Percentiles rank a stretch among this genome's conserved stretches.
Evolutionary conservation across 805 yeast genomes (phyloP).

Genomic region (Nakazawaea anatomiae): DNA sequence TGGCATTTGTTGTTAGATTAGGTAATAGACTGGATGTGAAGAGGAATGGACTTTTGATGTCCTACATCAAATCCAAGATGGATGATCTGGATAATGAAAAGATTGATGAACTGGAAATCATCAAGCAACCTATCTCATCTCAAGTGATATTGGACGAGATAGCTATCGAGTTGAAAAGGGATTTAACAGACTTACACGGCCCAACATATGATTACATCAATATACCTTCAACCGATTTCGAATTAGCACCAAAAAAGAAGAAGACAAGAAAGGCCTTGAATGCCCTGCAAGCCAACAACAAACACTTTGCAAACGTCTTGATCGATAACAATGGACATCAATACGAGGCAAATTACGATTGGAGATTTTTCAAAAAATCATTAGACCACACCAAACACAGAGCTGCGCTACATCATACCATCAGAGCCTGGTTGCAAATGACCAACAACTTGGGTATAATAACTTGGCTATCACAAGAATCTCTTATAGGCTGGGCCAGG

Average conservation of each 20-base stretch:
- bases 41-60: constrained; percentile 26
- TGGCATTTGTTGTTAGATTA: constrained; percentile 31
- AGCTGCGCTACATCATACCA: constrained; percentile 40
- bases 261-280: constrained; percentile 22
- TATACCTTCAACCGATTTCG: constrained; percentile 20
- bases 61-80: constrained; percentile 26
- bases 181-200: constrained; percentile 21
- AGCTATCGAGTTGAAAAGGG: constrained; percentile 21
- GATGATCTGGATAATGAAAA: constrained; percentile 1
- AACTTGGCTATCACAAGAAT: constrained; percentile 45
- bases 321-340: constrained; percentile 24
- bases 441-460: constrained; percentile 33
- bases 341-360: constrained; percentile 45
- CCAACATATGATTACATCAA: constrained; percentile 14
- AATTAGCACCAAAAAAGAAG: constrained; percentile 21
- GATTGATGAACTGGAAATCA: constrained; percentile 15
- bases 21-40: constrained; percentile 24
- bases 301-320: constrained; percentile 27
- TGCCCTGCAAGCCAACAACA: constrained; percentile 24
- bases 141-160: constrained; percentile 20
- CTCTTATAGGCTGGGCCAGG: constrained; percentile 43
- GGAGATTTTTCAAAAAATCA: constrained; percentile 55
- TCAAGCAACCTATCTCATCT: constrained; percentile 25
- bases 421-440: constrained; percentile 40
- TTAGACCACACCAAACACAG: constrained; percentile 30